phyloP scores from a whole-genome alignment of 306 rosid genomes.

The Fragaria nilgerrensis region DNA sequence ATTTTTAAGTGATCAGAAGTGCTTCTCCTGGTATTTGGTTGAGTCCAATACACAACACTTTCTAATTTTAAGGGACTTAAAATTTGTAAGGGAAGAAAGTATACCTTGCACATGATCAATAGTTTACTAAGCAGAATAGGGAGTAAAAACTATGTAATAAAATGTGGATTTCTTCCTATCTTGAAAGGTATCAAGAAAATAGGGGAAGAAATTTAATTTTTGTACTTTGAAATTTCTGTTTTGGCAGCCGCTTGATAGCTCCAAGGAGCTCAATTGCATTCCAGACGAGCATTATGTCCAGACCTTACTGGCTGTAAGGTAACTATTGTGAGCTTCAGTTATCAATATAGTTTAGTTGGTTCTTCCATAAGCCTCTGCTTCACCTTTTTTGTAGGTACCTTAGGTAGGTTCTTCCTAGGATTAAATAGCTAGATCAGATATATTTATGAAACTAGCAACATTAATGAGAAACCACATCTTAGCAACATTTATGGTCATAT shows the following conservation, averaged over 20 bases:
- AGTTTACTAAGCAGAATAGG: too few relatives aligned
- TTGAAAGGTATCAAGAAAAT: too few relatives aligned
- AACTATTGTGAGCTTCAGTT: neutral
- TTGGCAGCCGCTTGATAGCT: conserved; percentile 75
- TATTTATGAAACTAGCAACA: neutral
- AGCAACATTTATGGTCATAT: neutral
- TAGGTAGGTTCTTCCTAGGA: neutral
- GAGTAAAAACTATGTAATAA: too few relatives aligned
- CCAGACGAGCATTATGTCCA: conserved; percentile 98
- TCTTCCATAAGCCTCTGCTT: neutral
- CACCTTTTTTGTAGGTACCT: neutral
- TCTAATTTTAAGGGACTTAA: too few relatives aligned
- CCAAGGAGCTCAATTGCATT: conserved; percentile 88
- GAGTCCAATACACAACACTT: neutral
- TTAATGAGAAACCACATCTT: neutral
- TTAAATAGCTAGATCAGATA: neutral
- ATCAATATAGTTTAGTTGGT: too few relatives aligned
- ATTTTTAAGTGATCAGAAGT: too few relatives aligned
- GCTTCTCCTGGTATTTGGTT: too few relatives aligned
- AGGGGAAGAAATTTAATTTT: too few relatives aligned
- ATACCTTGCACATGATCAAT: too few relatives aligned
- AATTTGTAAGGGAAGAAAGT: too few relatives aligned
- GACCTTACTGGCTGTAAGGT: conserved; percentile 84
- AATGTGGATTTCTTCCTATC: too few relatives aligned
- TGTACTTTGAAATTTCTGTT: neutral